Evolutionary conservation across 2,329 filamentous ascomycete genomes (phyloP).

Genomic region (Pyricularia sp.): DNA sequence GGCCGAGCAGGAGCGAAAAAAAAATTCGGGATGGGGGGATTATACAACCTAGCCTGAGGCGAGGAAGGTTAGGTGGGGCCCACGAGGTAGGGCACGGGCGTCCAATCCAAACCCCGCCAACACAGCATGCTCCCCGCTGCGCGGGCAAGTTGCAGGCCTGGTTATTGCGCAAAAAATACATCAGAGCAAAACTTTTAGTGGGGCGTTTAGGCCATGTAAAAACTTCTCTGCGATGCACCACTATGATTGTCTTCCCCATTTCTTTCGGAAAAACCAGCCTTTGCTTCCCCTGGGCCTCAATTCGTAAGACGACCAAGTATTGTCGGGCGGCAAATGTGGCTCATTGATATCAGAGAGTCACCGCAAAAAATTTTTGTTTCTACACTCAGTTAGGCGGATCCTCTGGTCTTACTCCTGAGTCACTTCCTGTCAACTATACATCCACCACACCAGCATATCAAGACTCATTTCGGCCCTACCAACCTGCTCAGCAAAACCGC

Average conservation of each 20-base stretch:
- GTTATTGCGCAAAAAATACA: not conserved
- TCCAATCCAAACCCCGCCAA: conserved; percentile 5
- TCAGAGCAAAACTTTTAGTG: not conserved
- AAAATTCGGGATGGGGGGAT: conserved; percentile 5
- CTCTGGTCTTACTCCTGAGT: not conserved
- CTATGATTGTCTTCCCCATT: not conserved
- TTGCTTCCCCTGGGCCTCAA: not conserved
- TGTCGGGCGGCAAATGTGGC: not conserved
- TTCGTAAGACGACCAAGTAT: not conserved
- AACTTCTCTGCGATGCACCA: not conserved
- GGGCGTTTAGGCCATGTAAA: not conserved
- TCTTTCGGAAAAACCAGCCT: not conserved
- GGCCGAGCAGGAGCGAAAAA: conserved; percentile 4
- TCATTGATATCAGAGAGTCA: not conserved
- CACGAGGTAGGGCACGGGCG: conserved; percentile 4
- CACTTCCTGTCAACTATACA: not conserved
- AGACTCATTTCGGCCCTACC: not conserved
- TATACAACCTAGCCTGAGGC: conserved; percentile 3
- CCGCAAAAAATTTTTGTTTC: not conserved
- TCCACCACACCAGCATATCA: not conserved
- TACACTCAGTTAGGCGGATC: not conserved
- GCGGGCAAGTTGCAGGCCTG: not conserved
- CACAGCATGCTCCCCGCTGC: not conserved
- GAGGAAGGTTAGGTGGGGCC: conserved; percentile 2
- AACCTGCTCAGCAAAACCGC: not conserved